Base-by-base conservation (phyloP, 202 grass and related monocot genomes). In the Miscanthus sacchariflorus region DNA sequence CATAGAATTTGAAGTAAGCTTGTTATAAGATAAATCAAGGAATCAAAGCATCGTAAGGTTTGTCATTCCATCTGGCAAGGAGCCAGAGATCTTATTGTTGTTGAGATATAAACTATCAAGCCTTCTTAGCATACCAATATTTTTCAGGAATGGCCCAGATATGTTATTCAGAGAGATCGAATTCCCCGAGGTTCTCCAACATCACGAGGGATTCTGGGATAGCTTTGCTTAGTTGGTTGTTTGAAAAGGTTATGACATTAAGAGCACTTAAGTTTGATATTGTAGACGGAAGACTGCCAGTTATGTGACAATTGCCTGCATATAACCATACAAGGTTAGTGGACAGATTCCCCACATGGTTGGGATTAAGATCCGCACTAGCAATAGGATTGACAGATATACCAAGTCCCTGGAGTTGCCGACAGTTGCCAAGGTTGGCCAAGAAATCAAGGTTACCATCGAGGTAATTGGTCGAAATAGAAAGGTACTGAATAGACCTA, bases 211-310 rank as follows among this genome's bases (percentile, higher is more conserved):
- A 80, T 67, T 68, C 39, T 7, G 78, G 78, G 40, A 68, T 80
- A 18, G 4, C 7, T 2, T 80, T 27, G 24, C 4, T 80, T 4
- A 80, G 78, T 80, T 68, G 40, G 14, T 80, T 80, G 4, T 80
- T 12, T 15, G 1, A 0, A 19, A 80, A 4, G 14, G 0, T 21
- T 28, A 74, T 1, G 12, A 9, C 1, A 74, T 0, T 0, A 0
- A 48, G 43, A 48, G 4, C 21, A 48, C 43, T 74, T 28, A 48
- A 12, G 6, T 74, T 74, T 28, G 72, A 74, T 17, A 48, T 0
- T 0, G 72, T 27, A 6, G 72, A 2, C 15, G 72, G 72, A 8
- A 74, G 2, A 0, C 0, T 0, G 5, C 72, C 72, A 48, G 6
- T 27, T 48, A 74, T 52, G 15, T 50, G 49, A 6, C 1, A 0